These are phyloP conservation scores for Candida buenavistaensis DNA, from an alignment of 1,139 yeast species.

Conservation along the genomic window DNA sequence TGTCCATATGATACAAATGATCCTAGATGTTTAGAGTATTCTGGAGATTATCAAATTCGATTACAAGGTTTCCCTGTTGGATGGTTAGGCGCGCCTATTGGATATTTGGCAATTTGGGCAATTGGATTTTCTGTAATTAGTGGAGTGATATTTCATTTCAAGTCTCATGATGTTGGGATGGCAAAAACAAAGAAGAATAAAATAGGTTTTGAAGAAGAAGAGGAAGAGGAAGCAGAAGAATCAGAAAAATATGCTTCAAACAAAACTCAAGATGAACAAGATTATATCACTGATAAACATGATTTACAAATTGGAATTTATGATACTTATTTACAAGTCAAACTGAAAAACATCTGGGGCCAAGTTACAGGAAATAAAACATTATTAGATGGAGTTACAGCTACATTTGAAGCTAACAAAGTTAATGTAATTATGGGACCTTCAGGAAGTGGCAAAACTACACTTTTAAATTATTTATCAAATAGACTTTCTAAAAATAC, in stretches of 20 bases:
- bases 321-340: slow-evolving; percentile 22
- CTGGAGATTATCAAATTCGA: slow-evolving; percentile 56
- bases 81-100: slow-evolving; percentile 71
- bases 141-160: slow-evolving; percentile 42
- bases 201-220: slow-evolving; percentile 33
- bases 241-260: slow-evolving; percentile 3
- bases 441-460: slow-evolving; percentile 84
- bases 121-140: slow-evolving; percentile 55
- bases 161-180: slow-evolving; percentile 55
- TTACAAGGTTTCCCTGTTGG: slow-evolving; percentile 61
- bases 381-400: slow-evolving; percentile 50
- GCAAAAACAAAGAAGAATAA: slow-evolving; percentile 42
- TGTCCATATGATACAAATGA: slow-evolving; percentile 40
- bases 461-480: slow-evolving; percentile 66
- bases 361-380: slow-evolving; percentile 10
- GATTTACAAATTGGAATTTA: slow-evolving; percentile 20
- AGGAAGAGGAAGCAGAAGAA: slow-evolving; percentile 14
- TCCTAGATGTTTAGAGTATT: slow-evolving; percentile 34
- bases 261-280: slow-evolving; percentile 3
- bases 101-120: slow-evolving; percentile 60
- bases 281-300: slow-evolving; percentile 8
- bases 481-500: slow-evolving; percentile 51
- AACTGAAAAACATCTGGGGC: slow-evolving; percentile 12
- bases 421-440: slow-evolving; percentile 91
- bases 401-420: slow-evolving; percentile 57